These are phyloP conservation scores for Talaromyces trachyspermus DNA, from an alignment of 495 filamentous ascomycete genomes.

Conservation along the genomic window DNA sequence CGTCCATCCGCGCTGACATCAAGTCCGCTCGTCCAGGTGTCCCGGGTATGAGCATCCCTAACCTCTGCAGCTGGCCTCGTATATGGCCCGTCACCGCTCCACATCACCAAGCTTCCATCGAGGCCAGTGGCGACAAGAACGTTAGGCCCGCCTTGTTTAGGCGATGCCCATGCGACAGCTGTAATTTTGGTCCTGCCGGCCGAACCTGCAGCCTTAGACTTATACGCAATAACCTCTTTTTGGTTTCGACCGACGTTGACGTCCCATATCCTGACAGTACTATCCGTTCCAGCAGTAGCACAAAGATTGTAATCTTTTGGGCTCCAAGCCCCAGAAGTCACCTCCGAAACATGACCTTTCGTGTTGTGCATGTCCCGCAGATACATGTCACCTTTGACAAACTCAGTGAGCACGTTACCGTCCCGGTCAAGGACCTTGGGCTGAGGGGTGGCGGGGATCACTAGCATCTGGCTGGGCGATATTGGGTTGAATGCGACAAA, in stretches of 20 bases:
- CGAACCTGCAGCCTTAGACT: constrained; percentile 75
- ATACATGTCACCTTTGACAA: constrained; percentile 97
- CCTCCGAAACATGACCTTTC: constrained; percentile 88
- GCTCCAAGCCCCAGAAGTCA: constrained; percentile 81
- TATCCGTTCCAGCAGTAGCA: constrained; percentile 87
- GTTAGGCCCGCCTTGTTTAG: constrained; percentile 65
- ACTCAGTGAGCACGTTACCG: constrained; percentile 76
- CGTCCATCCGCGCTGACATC: constrained; percentile 87
- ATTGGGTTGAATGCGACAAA: constrained; percentile 79
- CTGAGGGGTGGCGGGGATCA: constrained; percentile 79
- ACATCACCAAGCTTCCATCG: constrained; percentile 90
- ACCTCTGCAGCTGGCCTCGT: constrained; percentile 81
- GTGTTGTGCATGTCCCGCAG: constrained; percentile 93
- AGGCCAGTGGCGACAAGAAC: constrained; percentile 80
- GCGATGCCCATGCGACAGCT: constrained; percentile 78
- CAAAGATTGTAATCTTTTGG: constrained; percentile 74
- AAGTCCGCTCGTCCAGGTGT: constrained; percentile 91
- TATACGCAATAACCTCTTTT: constrained; percentile 90
- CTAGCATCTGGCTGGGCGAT: constrained; percentile 73
- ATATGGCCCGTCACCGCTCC: constrained; percentile 80
- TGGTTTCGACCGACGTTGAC: constrained; percentile 79
- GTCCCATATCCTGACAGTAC: constrained; percentile 94
- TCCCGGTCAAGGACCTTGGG: constrained; percentile 84
- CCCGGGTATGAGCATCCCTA: constrained; percentile 68
- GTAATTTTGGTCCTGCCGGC: constrained; percentile 93